These are phyloP conservation scores for Monosporozyma yasuniensis DNA, from an alignment of 805 yeast genomes.

Conservation along the genomic window DNA sequence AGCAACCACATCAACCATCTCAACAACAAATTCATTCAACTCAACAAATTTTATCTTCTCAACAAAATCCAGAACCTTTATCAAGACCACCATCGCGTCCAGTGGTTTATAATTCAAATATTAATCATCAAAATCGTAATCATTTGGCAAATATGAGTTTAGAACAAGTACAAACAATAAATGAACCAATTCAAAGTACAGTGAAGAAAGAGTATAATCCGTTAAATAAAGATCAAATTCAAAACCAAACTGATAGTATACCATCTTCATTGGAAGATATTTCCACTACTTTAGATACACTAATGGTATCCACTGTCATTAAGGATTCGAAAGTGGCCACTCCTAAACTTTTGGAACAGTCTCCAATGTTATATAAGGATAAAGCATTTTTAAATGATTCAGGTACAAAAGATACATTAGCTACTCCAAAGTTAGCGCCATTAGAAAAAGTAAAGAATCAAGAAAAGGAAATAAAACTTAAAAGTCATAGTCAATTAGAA, in stretches of 20 bases:
- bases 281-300: slow-evolving; percentile 14
- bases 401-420: background rate
- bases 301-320: slow-evolving; percentile 23
- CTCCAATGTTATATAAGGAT: slow-evolving; percentile 30
- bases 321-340: slow-evolving; percentile 12
- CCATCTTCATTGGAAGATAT: slow-evolving; percentile 18
- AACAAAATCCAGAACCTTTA: slow-evolving; percentile 4
- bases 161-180: slow-evolving; percentile 1
- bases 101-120: background rate
- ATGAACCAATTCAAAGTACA: background rate
- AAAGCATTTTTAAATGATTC: slow-evolving; percentile 14
- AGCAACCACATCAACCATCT: slow-evolving; percentile 1
- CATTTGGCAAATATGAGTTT: background rate
- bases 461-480: background rate
- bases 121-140: background rate
- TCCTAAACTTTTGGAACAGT: slow-evolving; percentile 12
- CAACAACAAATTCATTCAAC: background rate
- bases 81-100: background rate
- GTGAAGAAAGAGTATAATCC: background rate
- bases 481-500: background rate
- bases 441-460: background rate
- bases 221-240: background rate
- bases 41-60: background rate
- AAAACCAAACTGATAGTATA: background rate
- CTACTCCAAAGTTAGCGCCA: background rate